Conservation (phyloP, 345 rosid genomes). For the Ricinus communis region DNA sequence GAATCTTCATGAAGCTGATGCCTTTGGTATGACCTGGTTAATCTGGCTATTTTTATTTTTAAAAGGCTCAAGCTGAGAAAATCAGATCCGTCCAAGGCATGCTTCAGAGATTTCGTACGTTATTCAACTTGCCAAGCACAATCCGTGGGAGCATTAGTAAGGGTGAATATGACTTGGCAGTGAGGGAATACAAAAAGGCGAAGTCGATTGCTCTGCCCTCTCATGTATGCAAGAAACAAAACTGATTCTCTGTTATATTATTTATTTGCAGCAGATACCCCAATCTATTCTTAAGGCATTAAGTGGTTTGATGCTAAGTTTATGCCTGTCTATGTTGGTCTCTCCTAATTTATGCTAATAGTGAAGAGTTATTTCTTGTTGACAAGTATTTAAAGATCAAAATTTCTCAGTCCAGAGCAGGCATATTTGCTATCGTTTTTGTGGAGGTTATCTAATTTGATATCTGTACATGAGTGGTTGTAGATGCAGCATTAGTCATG, state of each 20-base stretch:
- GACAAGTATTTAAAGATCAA: background rate
- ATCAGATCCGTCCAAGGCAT: slow-evolving; percentile 98
- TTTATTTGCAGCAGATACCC: background rate
- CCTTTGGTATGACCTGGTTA: background rate
- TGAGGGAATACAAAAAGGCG: slow-evolving; percentile 97
- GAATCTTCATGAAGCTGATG: background rate
- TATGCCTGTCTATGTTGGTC: background rate
- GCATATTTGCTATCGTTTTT: background rate
- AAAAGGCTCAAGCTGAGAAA: slow-evolving; percentile 96
- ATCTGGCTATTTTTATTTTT: slow-evolving; percentile 20
- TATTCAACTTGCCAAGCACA: slow-evolving; percentile 93
- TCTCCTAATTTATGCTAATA: background rate
- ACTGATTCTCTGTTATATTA: slow-evolving; percentile 10
- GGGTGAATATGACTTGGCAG: slow-evolving; percentile 97
- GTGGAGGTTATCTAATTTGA: background rate
- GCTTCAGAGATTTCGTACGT: slow-evolving; percentile 94
- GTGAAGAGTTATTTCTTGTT: background rate
- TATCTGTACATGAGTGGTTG: background rate
- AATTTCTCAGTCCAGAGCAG: background rate
- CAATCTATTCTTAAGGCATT: slow-evolving; percentile 2
- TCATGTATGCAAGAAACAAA: slow-evolving; percentile 57
- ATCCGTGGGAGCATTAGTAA: slow-evolving; percentile 89
- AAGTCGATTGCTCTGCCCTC: slow-evolving; percentile 95
- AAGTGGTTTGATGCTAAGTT: background rate
- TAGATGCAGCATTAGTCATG: background rate